phyloP scores from a whole-genome alignment of 1,139 yeast species.

The Yamadazyma spencermartinsiae region DNA sequence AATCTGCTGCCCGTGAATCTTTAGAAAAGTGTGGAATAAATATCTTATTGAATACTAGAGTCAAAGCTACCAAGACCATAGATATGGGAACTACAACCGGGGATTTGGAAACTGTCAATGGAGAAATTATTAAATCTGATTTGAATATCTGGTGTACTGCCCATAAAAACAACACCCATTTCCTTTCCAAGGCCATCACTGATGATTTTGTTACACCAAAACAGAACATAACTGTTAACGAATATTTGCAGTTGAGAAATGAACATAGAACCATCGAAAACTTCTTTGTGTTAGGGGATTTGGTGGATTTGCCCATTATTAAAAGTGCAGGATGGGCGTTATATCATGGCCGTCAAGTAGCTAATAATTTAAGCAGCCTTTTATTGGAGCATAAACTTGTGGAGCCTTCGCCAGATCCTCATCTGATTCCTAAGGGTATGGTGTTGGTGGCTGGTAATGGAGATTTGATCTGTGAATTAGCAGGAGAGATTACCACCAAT shows the following conservation, averaged over 20 bases:
- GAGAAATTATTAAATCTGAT: constrained; percentile 30
- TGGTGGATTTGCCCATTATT: constrained; percentile 41
- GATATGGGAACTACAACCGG: constrained; percentile 21
- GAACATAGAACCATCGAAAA: constrained; percentile 18
- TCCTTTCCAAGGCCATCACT: constrained; percentile 21
- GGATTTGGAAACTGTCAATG: constrained; percentile 29
- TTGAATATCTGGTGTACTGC: constrained; percentile 47
- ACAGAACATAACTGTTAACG: constrained; percentile 35
- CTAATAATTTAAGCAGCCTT: constrained; percentile 37
- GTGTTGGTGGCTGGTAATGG: constrained; percentile 45
- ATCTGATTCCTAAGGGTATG: constrained; percentile 42
- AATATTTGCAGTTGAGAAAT: constrained; percentile 35
- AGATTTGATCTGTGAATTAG: constrained; percentile 40
- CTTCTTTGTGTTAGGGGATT: constrained; percentile 43
- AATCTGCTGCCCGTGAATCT: constrained; percentile 25
- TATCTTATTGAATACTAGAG: constrained; percentile 25
- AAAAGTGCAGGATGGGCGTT: constrained; percentile 52
- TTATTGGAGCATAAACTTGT: constrained; percentile 30
- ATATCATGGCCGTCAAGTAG: constrained; percentile 44
- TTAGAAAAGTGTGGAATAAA: constrained; percentile 24
- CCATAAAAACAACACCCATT: constrained; percentile 39
- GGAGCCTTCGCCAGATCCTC: constrained; percentile 38
- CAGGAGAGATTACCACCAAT: constrained; percentile 37
- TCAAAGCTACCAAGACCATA: constrained; percentile 21
- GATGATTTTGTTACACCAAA: constrained; percentile 24